Evolutionary conservation across 2,329 filamentous ascomycete species (phyloP).

Genomic region (Fusarium penzigii): DNA sequence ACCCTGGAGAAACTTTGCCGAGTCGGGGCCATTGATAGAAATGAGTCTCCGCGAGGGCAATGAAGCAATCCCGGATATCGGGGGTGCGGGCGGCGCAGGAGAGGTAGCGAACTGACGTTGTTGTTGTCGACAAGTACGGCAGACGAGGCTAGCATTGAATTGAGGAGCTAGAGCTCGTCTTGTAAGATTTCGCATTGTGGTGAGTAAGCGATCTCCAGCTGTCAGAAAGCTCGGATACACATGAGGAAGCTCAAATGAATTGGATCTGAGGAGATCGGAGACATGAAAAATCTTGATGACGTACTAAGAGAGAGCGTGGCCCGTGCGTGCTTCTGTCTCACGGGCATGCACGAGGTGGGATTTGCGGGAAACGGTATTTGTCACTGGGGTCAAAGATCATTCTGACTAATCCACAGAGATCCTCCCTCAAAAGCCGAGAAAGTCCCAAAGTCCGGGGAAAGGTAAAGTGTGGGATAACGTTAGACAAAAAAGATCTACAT

Average conservation of each 20-base stretch:
- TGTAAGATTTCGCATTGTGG: slow-evolving; percentile 28
- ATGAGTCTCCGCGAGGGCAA: slow-evolving; percentile 79
- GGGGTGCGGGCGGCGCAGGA: slow-evolving; percentile 41
- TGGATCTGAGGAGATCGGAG: no score
- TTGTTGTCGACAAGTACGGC: slow-evolving; percentile 35
- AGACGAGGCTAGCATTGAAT: slow-evolving; percentile 23
- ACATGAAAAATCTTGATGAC: no score
- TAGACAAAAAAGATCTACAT: no score
- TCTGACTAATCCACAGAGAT: no score
- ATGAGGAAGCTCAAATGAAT: background rate
- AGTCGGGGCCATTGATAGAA: slow-evolving; percentile 75
- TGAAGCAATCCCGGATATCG: slow-evolving; percentile 48
- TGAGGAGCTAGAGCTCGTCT: slow-evolving; percentile 19
- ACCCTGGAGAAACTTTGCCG: slow-evolving; percentile 83
- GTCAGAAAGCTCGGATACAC: background rate
- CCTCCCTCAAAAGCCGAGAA: no score
- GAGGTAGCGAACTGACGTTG: slow-evolving; percentile 34
- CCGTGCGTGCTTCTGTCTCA: no score
- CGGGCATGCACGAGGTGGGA: no score
- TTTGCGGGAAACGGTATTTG: no score
- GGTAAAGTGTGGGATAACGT: no score
- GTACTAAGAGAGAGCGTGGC: no score
- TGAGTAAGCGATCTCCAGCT: slow-evolving; percentile 12
- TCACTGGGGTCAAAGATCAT: no score
- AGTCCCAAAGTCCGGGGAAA: no score